Conservation (phyloP, 352 stramenopile genomes). For the Phytophthora megakarya region DNA sequence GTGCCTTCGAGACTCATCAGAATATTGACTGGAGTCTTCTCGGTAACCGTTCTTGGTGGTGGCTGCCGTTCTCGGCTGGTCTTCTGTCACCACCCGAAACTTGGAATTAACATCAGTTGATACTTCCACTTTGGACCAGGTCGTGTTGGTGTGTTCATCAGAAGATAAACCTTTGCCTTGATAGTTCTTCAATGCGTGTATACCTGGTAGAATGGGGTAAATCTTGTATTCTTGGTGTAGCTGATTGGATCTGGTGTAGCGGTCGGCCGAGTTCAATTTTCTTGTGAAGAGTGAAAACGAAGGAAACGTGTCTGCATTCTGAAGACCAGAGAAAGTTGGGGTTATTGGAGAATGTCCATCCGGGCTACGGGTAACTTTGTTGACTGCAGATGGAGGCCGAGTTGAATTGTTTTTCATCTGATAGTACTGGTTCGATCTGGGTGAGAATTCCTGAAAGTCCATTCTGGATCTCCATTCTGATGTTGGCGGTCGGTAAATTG, state of each 20-base stretch:
- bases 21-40: background rate
- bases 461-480: constrained; percentile 4
- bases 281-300: constrained; percentile 3
- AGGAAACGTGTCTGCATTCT: constrained; percentile 9
- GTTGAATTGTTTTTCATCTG: background rate
- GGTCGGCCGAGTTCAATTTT: background rate
- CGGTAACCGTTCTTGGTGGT: background rate
- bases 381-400: background rate
- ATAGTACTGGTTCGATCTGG: background rate
- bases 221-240: constrained; percentile 6
- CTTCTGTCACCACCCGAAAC: constrained; percentile 17
- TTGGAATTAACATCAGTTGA: constrained; percentile 1
- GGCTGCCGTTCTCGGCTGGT: background rate
- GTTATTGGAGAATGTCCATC: background rate
- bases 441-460: background rate
- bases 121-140: background rate
- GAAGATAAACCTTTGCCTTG: background rate
- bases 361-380: too few species aligned
- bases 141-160: background rate
- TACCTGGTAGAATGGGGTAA: constrained; percentile 23
- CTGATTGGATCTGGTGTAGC: constrained; percentile 1
- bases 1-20: background rate
- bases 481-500: background rate
- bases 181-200: constrained; percentile 21
- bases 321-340: constrained; percentile 7